Base-by-base conservation (phyloP, 1,139 yeast genomes). In the Protomyces gravidus region DNA sequence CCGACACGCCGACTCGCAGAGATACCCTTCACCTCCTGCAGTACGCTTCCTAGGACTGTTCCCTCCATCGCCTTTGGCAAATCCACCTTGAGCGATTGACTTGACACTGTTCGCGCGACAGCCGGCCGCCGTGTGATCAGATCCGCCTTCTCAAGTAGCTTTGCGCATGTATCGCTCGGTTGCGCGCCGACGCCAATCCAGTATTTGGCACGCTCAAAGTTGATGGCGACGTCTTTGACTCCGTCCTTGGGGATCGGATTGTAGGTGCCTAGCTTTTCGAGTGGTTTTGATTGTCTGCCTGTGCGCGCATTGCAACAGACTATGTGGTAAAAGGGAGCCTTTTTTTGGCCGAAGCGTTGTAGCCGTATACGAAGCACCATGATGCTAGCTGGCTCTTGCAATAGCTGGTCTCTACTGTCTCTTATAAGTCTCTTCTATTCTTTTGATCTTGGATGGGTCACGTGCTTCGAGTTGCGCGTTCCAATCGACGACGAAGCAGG, bases 161-260 rank as follows among this genome's bases (percentile, higher is more conserved):
- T 83, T 3, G 83, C 80, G 11, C 90, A 95, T 3, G 94, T 78
- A 48, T 86, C 90, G 33, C 94, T 84, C 3, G 96, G 95, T 70
- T 87, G 95, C 1, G 97, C 98, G n/a, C 99, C 99, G 15, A 89
- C 96, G 69, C 97, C 96, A 49, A 92, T 76, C 99, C 99, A 92
- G 74, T 92, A 94, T 72, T 89, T 89, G n/a, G 96, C 83, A 66
- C 97, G 82, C 65, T 84, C 83, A 70, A 92, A 89, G 71, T 92
- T 97, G 50, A 92, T 76, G 66, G 83, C 80, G 45, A 92, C 81
- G 67, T 89, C 89, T 71, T 92, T 92, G 64, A 75, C 76, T 65
- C 83, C 84, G 21, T 95, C 87, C 59, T 80, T 78, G 5, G 97
- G 87, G 27, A 81, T 76, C 23, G 99, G 96, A 71, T 89, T 83